Percentiles rank a stretch among this genome's conserved stretches.
phyloP scores from a whole-genome alignment of 345 rosid species.

The Syzygium aromaticum region DNA sequence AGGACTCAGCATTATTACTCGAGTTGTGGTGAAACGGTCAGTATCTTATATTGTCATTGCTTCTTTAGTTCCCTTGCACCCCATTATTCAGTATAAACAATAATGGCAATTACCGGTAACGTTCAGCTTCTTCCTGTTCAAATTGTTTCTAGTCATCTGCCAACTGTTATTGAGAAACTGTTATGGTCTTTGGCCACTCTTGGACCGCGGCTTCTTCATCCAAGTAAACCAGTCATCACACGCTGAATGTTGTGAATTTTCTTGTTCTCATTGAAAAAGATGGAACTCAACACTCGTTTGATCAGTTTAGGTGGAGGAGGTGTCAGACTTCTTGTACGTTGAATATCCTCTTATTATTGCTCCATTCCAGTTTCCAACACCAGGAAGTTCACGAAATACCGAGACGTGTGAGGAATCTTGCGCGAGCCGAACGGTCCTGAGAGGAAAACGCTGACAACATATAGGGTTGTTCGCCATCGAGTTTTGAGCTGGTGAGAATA shows the following conservation, averaged over 20 bases:
- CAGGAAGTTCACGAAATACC: background rate
- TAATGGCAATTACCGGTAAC: constrained; percentile 13
- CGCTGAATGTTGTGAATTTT: background rate
- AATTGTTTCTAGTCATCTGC: constrained; percentile 18
- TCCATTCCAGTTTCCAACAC: background rate
- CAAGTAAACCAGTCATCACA: background rate
- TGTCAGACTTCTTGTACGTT: background rate
- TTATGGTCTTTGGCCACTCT: background rate
- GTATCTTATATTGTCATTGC: background rate
- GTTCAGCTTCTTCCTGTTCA: constrained; percentile 17
- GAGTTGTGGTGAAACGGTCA: background rate
- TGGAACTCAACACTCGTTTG: background rate
- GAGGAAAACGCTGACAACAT: background rate
- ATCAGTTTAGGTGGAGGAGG: background rate
- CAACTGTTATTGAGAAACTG: background rate
- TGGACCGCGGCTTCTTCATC: background rate
- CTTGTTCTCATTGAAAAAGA: background rate
- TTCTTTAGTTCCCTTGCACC: background rate
- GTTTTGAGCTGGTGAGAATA: background rate
- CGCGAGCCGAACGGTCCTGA: background rate
- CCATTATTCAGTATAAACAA: background rate
- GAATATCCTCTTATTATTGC: background rate
- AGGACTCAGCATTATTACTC: background rate
- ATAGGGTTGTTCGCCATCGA: background rate
- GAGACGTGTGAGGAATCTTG: background rate